Conservation (phyloP, 2,329 filamentous ascomycete genomes). For the Xylariaceae sp. region DNA sequence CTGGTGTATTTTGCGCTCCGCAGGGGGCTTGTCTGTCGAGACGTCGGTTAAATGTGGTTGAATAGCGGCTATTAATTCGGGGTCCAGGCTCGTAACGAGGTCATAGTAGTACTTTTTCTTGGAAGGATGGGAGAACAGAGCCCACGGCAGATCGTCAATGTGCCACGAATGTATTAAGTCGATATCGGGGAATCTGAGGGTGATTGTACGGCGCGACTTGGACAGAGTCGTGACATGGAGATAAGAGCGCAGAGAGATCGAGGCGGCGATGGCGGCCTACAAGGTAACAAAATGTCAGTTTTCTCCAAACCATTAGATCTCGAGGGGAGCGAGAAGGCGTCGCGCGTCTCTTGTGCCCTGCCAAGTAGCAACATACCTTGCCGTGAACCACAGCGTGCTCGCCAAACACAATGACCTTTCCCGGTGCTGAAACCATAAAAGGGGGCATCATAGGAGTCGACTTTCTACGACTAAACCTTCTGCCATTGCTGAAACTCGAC, state of each 20-base stretch:
- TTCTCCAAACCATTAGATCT: not conserved
- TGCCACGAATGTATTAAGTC: constrained; percentile 87
- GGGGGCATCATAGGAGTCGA: constrained; percentile 70
- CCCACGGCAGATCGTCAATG: constrained; percentile 88
- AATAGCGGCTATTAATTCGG: constrained; percentile 73
- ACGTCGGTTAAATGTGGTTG: constrained; percentile 71
- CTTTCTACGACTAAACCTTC: constrained; percentile 48
- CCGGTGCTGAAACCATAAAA: constrained; percentile 97
- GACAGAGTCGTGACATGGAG: constrained; percentile 91
- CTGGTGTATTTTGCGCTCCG: constrained; percentile 77
- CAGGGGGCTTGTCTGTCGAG: constrained; percentile 59
- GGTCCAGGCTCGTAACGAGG: constrained; percentile 75
- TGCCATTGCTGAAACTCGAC: constrained; percentile 31
- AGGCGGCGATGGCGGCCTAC: constrained; percentile 84
- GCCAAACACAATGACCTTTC: constrained; percentile 96
- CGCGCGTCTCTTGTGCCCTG: not conserved
- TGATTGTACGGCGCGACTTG: constrained; percentile 84
- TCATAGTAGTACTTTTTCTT: constrained; percentile 98
- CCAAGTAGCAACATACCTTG: constrained; percentile 56
- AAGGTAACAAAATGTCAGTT: constrained; percentile 1
- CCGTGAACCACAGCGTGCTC: constrained; percentile 98
- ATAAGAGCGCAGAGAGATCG: constrained; percentile 92
- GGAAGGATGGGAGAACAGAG: constrained; percentile 66
- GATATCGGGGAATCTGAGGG: constrained; percentile 86
- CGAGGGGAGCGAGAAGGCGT: not conserved